Evolutionary conservation across 768 basidiomycete genomes (phyloP), one percentile per base, ranked within the genome.

Genomic region (Hirschioporus abietinus): DNA sequence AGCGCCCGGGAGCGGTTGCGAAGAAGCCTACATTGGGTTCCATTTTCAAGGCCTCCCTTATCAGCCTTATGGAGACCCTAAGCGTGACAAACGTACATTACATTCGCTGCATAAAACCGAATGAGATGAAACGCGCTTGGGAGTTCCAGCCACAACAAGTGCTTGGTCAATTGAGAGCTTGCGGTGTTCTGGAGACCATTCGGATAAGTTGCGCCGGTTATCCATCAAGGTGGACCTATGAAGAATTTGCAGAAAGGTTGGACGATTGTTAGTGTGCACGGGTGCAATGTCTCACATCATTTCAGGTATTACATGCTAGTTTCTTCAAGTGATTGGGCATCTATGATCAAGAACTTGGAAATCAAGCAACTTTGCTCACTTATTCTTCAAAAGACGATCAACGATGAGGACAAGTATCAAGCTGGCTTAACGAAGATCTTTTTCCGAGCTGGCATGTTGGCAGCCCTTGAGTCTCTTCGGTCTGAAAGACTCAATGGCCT

Each of bases 71-170:
- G 96, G 95, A 97, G 42, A 99, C 97, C 0, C 89, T 99, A 70
- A 91, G 93, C 72, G 90, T 93, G 67, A 99, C 97, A 15, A 98
- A 99, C 72, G 97, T 98, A 0, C 97, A 99, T 74, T 99, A 99
- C 74, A 99, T 99, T 74, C 88, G 97, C 61, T 99, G 97, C 77
- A 99, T 99, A 82, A 99, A 99, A 77, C 97, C 97, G 1, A 99
- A 99, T 75, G 97, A 99, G 74, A 84, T 86, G 69, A 99, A 99
- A 81, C 88, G 84, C 64, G 95, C 97, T 42, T 99, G 97, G 97
- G 94, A 95, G 74, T 96, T 98, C 73, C 88, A 91, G 30, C 93
- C 96, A 35, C 93, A 96, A 71, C 95, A 99, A 75, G 97, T 99
- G 18, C 79, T 99, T 59, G 88, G 93, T 23, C 97, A 99, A 76